Conservation (phyloP, 257 asterid genomes). For the Linaria vulgaris region DNA sequence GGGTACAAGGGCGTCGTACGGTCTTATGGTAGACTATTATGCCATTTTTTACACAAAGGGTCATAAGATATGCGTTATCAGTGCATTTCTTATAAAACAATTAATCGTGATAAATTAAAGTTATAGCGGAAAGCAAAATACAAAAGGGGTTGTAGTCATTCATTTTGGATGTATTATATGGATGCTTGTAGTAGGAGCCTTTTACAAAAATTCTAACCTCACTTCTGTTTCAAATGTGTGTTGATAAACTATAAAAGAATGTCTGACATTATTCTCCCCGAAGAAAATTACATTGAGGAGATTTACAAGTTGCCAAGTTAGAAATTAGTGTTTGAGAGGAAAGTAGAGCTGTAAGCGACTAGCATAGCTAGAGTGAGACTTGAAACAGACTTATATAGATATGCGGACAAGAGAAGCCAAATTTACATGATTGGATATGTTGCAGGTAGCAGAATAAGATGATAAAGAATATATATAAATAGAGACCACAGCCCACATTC, state of each 20-base stretch:
- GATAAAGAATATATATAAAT: slow-evolving; percentile 26
- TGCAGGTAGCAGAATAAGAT: slow-evolving; percentile 34
- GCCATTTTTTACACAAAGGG: too few relatives aligned
- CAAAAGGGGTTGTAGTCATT: too few relatives aligned
- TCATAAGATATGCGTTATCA: too few relatives aligned
- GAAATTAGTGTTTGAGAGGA: slow-evolving; percentile 1
- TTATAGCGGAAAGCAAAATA: too few relatives aligned
- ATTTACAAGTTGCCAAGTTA: too few relatives aligned
- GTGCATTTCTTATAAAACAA: too few relatives aligned
- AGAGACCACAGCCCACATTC: slow-evolving; percentile 25
- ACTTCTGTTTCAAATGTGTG: not conserved
- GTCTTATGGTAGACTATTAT: too few relatives aligned
- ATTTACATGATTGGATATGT: slow-evolving; percentile 45
- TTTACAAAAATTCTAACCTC: too few relatives aligned
- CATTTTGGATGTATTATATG: too few relatives aligned
- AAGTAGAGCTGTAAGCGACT: slow-evolving; percentile 27
- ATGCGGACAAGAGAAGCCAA: slow-evolving; percentile 38
- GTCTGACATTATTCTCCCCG: slow-evolving; percentile 13
- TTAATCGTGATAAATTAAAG: too few relatives aligned
- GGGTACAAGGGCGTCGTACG: too few relatives aligned
- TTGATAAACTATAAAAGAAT: not conserved
- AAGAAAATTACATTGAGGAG: not conserved
- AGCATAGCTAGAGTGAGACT: slow-evolving; percentile 12
- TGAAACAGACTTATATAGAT: slow-evolving; percentile 20
- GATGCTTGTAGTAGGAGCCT: too few relatives aligned